Base-by-base conservation (phyloP, 257 asterid genomes). In the Fraxinus pennsylvanica region DNA sequence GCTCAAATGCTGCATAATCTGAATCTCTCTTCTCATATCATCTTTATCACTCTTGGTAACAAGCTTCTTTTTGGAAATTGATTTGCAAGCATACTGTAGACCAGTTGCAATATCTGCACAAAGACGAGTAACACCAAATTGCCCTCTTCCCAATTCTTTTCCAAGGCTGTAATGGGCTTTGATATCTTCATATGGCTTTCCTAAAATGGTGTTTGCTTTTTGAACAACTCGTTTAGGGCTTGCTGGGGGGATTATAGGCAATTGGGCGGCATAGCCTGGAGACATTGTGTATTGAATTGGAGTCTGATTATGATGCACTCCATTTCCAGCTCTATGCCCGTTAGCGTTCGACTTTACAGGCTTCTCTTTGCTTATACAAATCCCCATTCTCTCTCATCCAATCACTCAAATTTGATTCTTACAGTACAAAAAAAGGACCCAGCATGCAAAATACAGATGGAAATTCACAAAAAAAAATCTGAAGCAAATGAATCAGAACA, bases 1-100 rank as follows among this genome's bases (percentile, higher is more conserved):
- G 47, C 93, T 90, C 86, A 92, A 68, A 41, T 92, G 97, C 87
- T 92, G 96, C 97, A 92, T 90, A 13, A 92, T 76, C 90, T 90
- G 92, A 80, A 92, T 81, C 86, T 92, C 97, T 45, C 97, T 86
- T 85, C 82, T 82, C 96, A 92, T 91, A 36, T 92, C 97, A 79
- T 89, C 97, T 43, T 88, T 91, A 65, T 92, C 96, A 43, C 84
- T 83, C 79, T 70, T 86, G 22, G 91, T 87, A 6, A 87, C 90
- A 1, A 92, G 90, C 81, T 91, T 92, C 87, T 74, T 87, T 73
- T 92, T 92, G 3, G 95, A 87, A 14, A 92, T 92, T 27, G 97
- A 91, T 72, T 92, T 92, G 86, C 97, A 92, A 12, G 97, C 97
- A 82, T 84, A 92, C 19, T 81, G 80, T 39, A 69, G 79, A 10